Evolutionary conservation across 176 grass and related monocot species (phyloP).

Genomic region (Phragmites australis): DNA sequence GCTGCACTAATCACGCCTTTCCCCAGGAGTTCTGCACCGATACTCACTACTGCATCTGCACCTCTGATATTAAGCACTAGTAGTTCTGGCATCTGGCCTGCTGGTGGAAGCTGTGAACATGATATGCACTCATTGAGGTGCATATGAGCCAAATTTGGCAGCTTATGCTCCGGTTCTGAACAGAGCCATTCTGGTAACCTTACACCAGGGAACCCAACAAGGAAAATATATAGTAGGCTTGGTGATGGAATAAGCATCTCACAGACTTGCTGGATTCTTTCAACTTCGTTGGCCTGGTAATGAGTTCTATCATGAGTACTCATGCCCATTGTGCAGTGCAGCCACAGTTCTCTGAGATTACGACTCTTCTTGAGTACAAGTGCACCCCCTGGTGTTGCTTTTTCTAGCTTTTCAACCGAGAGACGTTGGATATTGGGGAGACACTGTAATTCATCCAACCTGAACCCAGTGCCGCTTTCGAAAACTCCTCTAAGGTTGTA

Average conservation of each 20-base stretch:
- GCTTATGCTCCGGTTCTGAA: not conserved
- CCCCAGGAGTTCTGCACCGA: not conserved
- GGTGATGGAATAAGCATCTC: not conserved
- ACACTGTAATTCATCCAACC: constrained; percentile 31
- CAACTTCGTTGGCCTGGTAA: not conserved
- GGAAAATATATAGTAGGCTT: not conserved
- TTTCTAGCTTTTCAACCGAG: not conserved
- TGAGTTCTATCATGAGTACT: not conserved
- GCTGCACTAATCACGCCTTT: not conserved
- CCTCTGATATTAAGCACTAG: not conserved
- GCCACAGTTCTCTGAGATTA: not conserved
- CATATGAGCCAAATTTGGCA: constrained; percentile 25
- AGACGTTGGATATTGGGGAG: constrained; percentile 31
- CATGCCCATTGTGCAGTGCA: not conserved
- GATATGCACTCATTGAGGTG: not conserved
- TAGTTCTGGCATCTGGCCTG: constrained; percentile 4
- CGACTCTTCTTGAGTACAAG: not conserved
- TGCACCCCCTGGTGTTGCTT: not conserved
- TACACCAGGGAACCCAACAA: not conserved
- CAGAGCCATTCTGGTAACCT: constrained; percentile 6
- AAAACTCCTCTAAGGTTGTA: constrained; percentile 35
- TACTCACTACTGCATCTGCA: not conserved
- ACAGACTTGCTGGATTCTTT: not conserved
- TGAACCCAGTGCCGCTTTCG: not conserved
- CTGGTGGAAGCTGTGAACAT: constrained; percentile 24